phyloP scores from a whole-genome alignment of 2,329 filamentous ascomycete genomes.

The Lecanosticta acicola region DNA sequence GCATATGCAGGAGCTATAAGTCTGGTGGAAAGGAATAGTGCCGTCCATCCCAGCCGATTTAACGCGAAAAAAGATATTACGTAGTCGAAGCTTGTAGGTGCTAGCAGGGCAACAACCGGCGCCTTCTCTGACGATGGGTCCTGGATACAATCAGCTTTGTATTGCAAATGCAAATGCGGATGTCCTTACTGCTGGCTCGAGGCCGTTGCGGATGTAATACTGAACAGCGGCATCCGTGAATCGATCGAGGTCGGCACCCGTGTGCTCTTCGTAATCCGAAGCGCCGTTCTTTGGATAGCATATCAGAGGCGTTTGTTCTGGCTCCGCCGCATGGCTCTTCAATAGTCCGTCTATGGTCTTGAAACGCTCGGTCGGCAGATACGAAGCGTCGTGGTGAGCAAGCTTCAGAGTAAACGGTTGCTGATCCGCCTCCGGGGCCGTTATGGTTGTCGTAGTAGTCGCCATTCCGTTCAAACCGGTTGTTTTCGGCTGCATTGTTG shows the following conservation, averaged over 20 bases:
- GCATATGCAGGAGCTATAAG: slow-evolving; percentile 49
- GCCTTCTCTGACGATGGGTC: slow-evolving; percentile 21
- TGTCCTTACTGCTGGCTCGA: slow-evolving; percentile 26
- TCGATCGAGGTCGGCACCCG: slow-evolving; percentile 24
- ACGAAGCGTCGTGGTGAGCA: slow-evolving; percentile 17
- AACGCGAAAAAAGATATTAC: slow-evolving; percentile 51
- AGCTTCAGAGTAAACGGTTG: slow-evolving; percentile 12
- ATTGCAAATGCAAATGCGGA: background rate
- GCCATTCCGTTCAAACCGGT: slow-evolving; percentile 4
- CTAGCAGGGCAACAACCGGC: slow-evolving; percentile 47
- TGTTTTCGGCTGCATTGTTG: background rate
- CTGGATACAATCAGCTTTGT: slow-evolving; percentile 9
- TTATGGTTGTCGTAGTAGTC: slow-evolving; percentile 10
- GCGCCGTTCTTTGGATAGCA: slow-evolving; percentile 27
- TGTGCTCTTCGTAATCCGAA: slow-evolving; percentile 30
- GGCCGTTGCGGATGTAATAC: slow-evolving; percentile 24
- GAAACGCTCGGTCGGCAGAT: slow-evolving; percentile 25
- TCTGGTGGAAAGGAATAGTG: slow-evolving; percentile 51
- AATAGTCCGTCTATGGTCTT: slow-evolving; percentile 32
- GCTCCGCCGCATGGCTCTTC: slow-evolving; percentile 27
- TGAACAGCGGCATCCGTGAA: slow-evolving; percentile 26
- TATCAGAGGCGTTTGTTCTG: slow-evolving; percentile 26
- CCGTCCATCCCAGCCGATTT: slow-evolving; percentile 51
- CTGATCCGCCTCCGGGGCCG: slow-evolving; percentile 3
- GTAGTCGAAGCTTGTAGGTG: slow-evolving; percentile 51